A percentile compares a stretch with the other conserved stretches of the same genome.
Conservation (phyloP, 75 land plant species). For the Picea sitchensis region DNA sequence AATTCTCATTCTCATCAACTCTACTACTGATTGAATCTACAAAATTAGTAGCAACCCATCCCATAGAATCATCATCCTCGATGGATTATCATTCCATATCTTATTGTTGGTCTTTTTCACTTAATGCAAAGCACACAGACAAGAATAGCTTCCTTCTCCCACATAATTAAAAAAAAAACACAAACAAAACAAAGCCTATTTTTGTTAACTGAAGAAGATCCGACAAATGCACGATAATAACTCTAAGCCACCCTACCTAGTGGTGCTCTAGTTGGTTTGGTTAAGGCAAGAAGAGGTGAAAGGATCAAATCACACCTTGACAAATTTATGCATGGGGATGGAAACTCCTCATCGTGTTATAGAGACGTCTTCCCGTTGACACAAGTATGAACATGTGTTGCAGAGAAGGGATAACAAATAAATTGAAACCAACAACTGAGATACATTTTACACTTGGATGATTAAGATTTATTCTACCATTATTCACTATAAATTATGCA, state of each 20-base stretch:
- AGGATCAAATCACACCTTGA: too few relatives aligned
- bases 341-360: too few relatives aligned
- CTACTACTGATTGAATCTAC: constrained; percentile 6
- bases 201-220: too few relatives aligned
- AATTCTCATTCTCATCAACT: constrained; percentile 20
- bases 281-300: too few relatives aligned
- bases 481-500: too few relatives aligned
- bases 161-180: neutral
- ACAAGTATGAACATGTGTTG: too few relatives aligned
- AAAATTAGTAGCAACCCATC: constrained; percentile 5
- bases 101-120: neutral
- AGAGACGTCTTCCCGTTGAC: too few relatives aligned
- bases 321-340: too few relatives aligned
- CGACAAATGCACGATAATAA: neutral
- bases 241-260: neutral
- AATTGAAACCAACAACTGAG: too few relatives aligned
- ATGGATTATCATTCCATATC: neutral
- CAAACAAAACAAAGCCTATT: neutral
- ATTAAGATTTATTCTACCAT: too few relatives aligned
- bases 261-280: neutral
- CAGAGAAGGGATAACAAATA: too few relatives aligned
- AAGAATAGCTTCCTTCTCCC: neutral
- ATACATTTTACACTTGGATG: too few relatives aligned
- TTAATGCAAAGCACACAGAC: neutral
- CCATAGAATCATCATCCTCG: neutral